phyloP scores from a whole-genome alignment of 2,329 filamentous ascomycete genomes.

The Orbilia javanica region DNA sequence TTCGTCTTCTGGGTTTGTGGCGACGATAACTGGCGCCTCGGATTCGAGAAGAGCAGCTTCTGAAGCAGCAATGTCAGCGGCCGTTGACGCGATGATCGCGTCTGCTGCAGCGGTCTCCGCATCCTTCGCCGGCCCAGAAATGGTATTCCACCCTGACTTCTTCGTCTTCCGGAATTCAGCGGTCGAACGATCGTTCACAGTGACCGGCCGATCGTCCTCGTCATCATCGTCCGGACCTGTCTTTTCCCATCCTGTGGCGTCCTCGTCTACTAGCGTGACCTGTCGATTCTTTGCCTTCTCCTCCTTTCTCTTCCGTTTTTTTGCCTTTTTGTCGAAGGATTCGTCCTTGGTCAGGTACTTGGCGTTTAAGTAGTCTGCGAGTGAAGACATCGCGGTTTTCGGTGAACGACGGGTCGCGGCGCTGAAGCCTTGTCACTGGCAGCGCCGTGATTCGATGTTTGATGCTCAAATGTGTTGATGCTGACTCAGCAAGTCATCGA shows the following conservation, averaged over 20 bases:
- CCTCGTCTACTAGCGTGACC: conserved; percentile 76
- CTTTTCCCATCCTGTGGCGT: conserved; percentile 70
- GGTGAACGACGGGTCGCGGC: background rate
- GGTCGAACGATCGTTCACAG: conserved; percentile 53
- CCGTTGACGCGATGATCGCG: conserved; percentile 80
- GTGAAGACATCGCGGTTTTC: conserved; percentile 66
- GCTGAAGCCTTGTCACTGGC: no score
- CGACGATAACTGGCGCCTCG: conserved; percentile 68
- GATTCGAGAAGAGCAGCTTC: conserved; percentile 67
- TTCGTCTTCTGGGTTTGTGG: conserved; percentile 69
- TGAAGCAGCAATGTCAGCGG: conserved; percentile 73
- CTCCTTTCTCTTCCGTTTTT: conserved; percentile 76
- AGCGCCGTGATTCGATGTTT: background rate
- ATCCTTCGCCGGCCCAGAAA: conserved; percentile 63
- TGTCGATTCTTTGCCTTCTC: conserved; percentile 65
- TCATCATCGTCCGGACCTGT: conserved; percentile 65
- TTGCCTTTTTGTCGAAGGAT: conserved; percentile 70
- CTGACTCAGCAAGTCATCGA: conserved; percentile 2
- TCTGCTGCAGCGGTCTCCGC: conserved; percentile 77
- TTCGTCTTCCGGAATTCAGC: conserved; percentile 66
- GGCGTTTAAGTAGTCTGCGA: conserved; percentile 88
- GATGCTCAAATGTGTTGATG: conserved; percentile 6
- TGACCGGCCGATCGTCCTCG: conserved; percentile 69
- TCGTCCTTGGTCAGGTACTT: conserved; percentile 81
- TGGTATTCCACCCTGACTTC: conserved; percentile 48